Evolutionary conservation across 495 filamentous ascomycete species (phyloP), one percentile per base, ranked within the genome.

Genomic region (Hamigera avellanea): DNA sequence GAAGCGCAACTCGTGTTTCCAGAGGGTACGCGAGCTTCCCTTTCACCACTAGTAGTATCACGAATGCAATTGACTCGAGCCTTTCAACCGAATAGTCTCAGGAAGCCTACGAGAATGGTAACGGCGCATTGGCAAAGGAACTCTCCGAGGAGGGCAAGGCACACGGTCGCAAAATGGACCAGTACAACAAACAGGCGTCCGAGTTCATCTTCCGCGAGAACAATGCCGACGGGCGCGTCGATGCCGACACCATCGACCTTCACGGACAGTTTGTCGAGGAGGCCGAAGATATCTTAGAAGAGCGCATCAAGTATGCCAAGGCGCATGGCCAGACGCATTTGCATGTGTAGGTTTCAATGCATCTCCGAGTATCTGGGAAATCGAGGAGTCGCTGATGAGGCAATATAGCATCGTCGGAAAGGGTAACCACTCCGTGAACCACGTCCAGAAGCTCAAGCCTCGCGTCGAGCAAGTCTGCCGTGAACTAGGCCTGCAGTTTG

Each of bases 201-300:
- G 84, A 95, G 36, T 93, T 73, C 56, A 96, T 96, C 44, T 95
- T 96, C 69, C 75, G 83, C 2, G 84, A 86, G 59, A 95, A 95
- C 59, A 98, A 95, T 56, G 72, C 81, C 5, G 42, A 56, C 2
- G 79, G 68, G 9, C 72, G 81, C 32, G 78, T 91, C 8, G 64
- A 65, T 8, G 70, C 71, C 16, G 87, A 96, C 49, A 84, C 81
- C 2, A 94, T 98, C 44, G 91, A 98, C 63, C 64, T 98, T 30
- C 91, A 98, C 47, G 87, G 91, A 0, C 80, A 89, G 51, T 95
- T 78, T 53, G 91, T 93, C 32, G 81, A 89, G 50, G 91, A 98
- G 65, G 91, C 93, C 5, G 83, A 93, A 68, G 73, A 85, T 30
- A 88, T 95, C 26, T 59, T 95, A 16, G 83, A 86, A 57, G 67